phyloP scores from a whole-genome alignment of 352 stramenopile genomes.

The Globisporangium paroecandrum region DNA sequence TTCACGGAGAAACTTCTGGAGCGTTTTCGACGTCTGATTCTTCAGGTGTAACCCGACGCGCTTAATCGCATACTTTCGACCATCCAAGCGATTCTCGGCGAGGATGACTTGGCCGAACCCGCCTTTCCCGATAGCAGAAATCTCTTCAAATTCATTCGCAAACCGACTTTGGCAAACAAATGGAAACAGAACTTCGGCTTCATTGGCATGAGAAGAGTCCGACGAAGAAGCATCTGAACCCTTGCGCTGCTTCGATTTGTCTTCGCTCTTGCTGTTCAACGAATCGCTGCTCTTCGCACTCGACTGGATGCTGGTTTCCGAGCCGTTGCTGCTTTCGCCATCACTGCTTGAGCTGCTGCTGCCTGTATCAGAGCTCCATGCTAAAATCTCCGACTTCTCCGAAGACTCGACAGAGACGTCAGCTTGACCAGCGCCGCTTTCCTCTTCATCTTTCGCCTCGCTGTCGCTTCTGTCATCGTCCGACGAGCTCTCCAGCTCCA shows the following conservation, averaged over 20 bases:
- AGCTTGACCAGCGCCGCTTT: neutral
- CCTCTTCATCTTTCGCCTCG: neutral
- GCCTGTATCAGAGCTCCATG: conserved; percentile 40
- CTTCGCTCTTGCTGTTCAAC: conserved; percentile 9
- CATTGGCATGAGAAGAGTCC: conserved; percentile 39
- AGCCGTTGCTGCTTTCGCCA: conserved; percentile 11
- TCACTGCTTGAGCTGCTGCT: conserved; percentile 16
- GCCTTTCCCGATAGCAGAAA: conserved; percentile 88
- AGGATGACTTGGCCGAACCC: conserved; percentile 94
- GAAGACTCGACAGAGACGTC: conserved; percentile 27
- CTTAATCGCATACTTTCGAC: conserved; percentile 93
- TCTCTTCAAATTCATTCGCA: conserved; percentile 79
- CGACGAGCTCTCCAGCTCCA: conserved; percentile 15
- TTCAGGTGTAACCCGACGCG: conserved; percentile 78
- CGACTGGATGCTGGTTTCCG: conserved; percentile 8
- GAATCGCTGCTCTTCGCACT: conserved; percentile 14
- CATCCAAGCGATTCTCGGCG: conserved; percentile 92
- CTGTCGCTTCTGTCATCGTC: conserved; percentile 22
- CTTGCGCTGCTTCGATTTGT: conserved; percentile 26
- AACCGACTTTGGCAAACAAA: conserved; percentile 85
- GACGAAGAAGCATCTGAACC: conserved; percentile 53
- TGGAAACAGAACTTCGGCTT: conserved; percentile 73
- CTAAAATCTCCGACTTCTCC: conserved; percentile 32
- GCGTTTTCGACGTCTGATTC: conserved; percentile 86
- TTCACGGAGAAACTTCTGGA: conserved; percentile 92